These are phyloP conservation scores for Boletus pseudopeckii DNA, from an alignment of 768 basidiomycete species.

Conservation along the genomic window DNA sequence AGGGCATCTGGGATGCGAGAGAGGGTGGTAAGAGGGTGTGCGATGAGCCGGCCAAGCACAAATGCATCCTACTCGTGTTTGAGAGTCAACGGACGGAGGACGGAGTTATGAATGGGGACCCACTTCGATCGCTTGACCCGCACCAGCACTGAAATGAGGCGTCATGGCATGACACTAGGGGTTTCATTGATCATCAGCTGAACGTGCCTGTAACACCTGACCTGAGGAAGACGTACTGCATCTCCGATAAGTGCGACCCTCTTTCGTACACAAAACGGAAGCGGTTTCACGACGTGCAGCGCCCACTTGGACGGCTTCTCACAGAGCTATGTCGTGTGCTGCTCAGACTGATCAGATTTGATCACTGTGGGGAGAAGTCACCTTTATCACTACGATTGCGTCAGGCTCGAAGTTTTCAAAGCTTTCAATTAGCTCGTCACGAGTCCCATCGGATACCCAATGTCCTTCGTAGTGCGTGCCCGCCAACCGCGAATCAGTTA, in stretches of 20 bases:
- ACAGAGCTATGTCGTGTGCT: no score
- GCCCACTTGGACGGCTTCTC: no score
- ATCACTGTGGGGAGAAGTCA: slow-evolving; percentile 1
- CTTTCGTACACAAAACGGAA: no score
- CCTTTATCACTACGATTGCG: slow-evolving; percentile 27
- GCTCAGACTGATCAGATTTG: no score
- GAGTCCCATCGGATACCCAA: slow-evolving; percentile 27
- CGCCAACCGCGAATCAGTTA: slow-evolving; percentile 26
- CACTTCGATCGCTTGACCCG: slow-evolving; percentile 26
- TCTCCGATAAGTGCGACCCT: no score
- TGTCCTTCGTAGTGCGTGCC: slow-evolving; percentile 32
- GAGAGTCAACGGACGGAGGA: no score
- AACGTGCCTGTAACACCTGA: background rate
- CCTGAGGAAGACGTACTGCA: slow-evolving; percentile 34
- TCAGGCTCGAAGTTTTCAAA: slow-evolving; percentile 38
- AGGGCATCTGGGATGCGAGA: slow-evolving; percentile 1
- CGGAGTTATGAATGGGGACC: background rate
- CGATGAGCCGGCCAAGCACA: no score
- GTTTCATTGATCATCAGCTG: background rate
- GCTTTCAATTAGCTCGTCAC: slow-evolving; percentile 29
- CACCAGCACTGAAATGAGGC: slow-evolving; percentile 22
- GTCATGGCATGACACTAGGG: slow-evolving; percentile 23
- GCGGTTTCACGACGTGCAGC: no score
- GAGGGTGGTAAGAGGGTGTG: slow-evolving; percentile 9
- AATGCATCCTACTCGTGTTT: no score